A percentile compares a stretch with the other conserved stretches of the same genome.
Conservation (phyloP, 371 early-diverging fungal species). For the Cokeromyces recurvatus region DNA sequence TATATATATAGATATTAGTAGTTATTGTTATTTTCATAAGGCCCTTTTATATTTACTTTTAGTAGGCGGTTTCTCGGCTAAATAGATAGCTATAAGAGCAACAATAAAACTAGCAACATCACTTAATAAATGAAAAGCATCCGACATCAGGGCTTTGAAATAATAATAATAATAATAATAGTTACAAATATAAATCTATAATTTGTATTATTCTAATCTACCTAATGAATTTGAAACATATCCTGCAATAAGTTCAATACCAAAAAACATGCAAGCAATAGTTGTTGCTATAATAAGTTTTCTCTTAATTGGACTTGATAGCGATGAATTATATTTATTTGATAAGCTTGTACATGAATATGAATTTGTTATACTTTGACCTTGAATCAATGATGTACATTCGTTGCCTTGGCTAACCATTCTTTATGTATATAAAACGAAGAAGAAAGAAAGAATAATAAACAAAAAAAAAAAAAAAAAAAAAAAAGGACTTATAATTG, state of each 20-base stretch:
- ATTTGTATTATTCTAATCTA: conserved; percentile 16
- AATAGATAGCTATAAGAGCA: conserved; percentile 66
- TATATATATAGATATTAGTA: background rate
- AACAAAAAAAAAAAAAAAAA: no score
- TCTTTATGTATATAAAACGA: no score
- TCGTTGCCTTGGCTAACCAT: no score
- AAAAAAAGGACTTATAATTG: no score
- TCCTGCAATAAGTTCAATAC: conserved; percentile 68
- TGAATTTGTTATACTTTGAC: no score
- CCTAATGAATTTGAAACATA: conserved; percentile 59
- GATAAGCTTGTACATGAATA: no score
- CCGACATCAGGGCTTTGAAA: conserved; percentile 62
- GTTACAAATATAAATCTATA: background rate
- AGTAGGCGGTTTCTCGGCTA: conserved; percentile 67
- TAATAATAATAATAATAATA: background rate
- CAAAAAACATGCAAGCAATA: conserved; percentile 44
- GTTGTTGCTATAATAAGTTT: no score
- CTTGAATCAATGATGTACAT: no score
- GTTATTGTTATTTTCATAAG: no score
- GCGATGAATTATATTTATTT: conserved; percentile 5
- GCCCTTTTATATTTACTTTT: no score
- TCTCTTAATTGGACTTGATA: background rate
- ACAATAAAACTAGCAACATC: conserved; percentile 74
- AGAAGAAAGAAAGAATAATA: no score
- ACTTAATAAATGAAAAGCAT: conserved; percentile 74